Base-by-base conservation (phyloP, 1,139 yeast genomes). In the Saccharomyces hybrid region DNA sequence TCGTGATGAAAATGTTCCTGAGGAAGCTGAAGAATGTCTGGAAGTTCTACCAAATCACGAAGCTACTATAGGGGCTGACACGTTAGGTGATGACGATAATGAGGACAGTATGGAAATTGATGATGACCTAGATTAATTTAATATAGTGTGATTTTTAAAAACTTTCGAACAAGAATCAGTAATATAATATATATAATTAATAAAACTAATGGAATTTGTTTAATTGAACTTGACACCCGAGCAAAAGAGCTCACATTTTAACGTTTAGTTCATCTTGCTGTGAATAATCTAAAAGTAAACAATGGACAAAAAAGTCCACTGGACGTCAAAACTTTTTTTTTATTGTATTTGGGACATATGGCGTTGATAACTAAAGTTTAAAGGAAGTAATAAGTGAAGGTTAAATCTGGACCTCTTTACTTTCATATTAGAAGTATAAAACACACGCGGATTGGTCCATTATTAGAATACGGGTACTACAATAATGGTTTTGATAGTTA, bases 11-110 rank as follows among this genome's bases (percentile, higher is more conserved):
- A 96, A 86, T 13, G 74, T 73, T 49, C 85, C 88, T 31, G 78
- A 79, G 38, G 61, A 64, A 23, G 70, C 69, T 28, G 83, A 83
- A 26, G 80, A 78, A 49, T 95, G 95, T 14, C 75, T 93, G 56
- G 86, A 82, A 48, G 96, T 95, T 3, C 61, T 85, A 49, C 91
- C 97, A 49, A 95, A 93, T 72, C 98, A 93, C 66, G 91, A 86
- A 58, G 76, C 78, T 51, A 61, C 63, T 27, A 82, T 77, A 52
- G 76, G 56, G 77, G 55, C 51, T 16, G 46, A 34, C 2, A 31
- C 48, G 78, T 31, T 81, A 78, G 78, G 73, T 58, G 66, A 74
- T 52, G 82, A 78, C 51, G 70, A 71, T 32, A 77, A 74, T 46
- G 70, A 68, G 60, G 65, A 67, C 13, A 70, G 65, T 41, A 53